Evolutionary conservation across 75 land plant species (phyloP), one percentile per base, ranked within the genome.

Genomic region (Cryptomeria japonica): DNA sequence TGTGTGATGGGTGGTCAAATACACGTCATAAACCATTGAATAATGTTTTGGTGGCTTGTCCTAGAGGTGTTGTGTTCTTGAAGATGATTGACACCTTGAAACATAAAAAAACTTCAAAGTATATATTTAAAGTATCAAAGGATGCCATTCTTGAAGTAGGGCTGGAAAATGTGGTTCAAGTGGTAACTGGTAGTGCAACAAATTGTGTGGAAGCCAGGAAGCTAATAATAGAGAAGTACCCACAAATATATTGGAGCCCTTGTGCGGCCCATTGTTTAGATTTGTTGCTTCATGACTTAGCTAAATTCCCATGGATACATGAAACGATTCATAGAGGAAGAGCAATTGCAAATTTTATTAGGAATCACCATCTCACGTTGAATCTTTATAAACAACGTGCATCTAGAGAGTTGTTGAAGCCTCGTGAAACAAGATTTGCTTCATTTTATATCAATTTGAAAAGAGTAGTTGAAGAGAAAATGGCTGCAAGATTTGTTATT

Each of bases 221-320:
- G n/a, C 90, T 85, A 86, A 78, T 95, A 32, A 80, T 42, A 34
- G 94, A 92, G 44, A 85, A 87, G 18, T 92, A 84, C 55, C 91
- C 92, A 25, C 90, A 83, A 42, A 36, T 95, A 13, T 92, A 88
- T 87, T 95, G 95, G 95, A 87, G 90, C 72, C 89, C 95, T 41
- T 95, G 95, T 88, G 90, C 93, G 19, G 85, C 91, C 44, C 89
- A 70, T 61, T 90, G 90, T 83, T 49, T 95, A 13, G 89, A 92
- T 64, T 86, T 87, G 86, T 90, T 95, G 70, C 93, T 93, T 15
- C 90, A 90, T 36, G 51, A 49, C 12, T 49, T 49, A 1, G 51
- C 11, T 49, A 49, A 49, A 49, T 49, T 49, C 11, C 11, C 12
- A 49, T 49, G 51, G 51, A 12, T 11, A 49, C 13, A 49, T 49